Evolutionary conservation across 192 early-diverging fungal genomes (phyloP).

Genomic region (Backusella psychrophila): DNA sequence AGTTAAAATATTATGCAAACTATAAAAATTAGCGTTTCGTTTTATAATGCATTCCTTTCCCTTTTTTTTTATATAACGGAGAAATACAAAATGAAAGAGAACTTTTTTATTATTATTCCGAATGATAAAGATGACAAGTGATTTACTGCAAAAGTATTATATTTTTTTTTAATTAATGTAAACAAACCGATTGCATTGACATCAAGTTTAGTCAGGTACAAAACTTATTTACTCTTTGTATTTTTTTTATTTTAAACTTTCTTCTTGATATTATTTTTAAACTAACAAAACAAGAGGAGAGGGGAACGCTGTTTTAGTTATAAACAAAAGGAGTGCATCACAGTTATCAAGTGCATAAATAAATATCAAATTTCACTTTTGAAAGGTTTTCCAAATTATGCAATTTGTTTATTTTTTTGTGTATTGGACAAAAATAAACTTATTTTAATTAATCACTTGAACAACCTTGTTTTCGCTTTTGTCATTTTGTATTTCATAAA

Average conservation of each 20-base stretch:
- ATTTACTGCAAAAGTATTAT: background rate
- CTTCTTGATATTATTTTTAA: background rate
- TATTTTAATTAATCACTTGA: no score
- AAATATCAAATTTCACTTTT: no score
- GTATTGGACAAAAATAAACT: no score
- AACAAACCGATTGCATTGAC: background rate
- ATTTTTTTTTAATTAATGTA: background rate
- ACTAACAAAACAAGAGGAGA: no score
- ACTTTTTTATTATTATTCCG: background rate
- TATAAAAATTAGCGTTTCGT: background rate
- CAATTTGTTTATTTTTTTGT: no score
- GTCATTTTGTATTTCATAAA: no score
- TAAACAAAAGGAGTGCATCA: no score
- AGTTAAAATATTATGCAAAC: background rate
- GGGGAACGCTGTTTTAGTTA: no score
- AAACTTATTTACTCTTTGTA: background rate
- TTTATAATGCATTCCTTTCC: background rate
- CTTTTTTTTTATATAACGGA: background rate
- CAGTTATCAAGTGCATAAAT: no score
- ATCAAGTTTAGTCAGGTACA: conserved; percentile 2
- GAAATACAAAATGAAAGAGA: background rate
- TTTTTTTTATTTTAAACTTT: background rate
- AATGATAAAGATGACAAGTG: background rate
- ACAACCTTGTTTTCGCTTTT: no score
- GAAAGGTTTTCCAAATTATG: no score